A percentile compares a stretch with the other conserved stretches of the same genome.
Evolutionary conservation across 345 rosid species (phyloP).

Genomic region (Tarenaya hassleriana): DNA sequence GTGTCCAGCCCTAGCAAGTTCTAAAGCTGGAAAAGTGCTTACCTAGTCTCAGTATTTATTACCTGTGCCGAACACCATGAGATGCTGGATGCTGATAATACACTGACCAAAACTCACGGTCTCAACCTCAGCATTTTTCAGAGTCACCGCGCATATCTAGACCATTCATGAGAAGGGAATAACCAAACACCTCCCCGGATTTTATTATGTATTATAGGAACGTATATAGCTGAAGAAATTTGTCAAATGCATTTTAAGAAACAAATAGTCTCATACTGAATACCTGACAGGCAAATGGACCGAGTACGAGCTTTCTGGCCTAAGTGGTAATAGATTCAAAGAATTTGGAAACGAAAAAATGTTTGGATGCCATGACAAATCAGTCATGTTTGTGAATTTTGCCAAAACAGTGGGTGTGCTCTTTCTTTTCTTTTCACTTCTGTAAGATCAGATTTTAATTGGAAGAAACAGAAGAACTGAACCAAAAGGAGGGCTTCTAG

Average conservation of each 20-base stretch:
- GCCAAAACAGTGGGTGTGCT: background rate
- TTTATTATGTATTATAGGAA: slow-evolving; percentile 16
- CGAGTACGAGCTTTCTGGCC: slow-evolving; percentile 77
- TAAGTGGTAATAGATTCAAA: slow-evolving; percentile 42
- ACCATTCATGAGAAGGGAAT: slow-evolving; percentile 34
- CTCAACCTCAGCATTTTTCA: background rate
- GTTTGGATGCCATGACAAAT: slow-evolving; percentile 21
- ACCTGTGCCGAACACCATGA: too few relatives aligned
- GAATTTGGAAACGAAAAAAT: slow-evolving; percentile 62
- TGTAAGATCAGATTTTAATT: slow-evolving; percentile 55
- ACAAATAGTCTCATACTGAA: too few relatives aligned
- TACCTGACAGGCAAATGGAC: slow-evolving; percentile 53
- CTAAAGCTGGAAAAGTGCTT: too few relatives aligned
- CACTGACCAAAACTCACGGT: too few relatives aligned
- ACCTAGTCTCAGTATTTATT: too few relatives aligned
- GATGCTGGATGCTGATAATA: too few relatives aligned
- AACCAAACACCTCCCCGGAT: slow-evolving; percentile 7
- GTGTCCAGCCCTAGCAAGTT: too few relatives aligned
- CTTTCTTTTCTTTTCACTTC: slow-evolving; percentile 4
- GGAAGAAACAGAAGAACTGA: slow-evolving; percentile 54
- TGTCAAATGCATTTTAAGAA: too few relatives aligned
- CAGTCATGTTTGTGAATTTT: background rate
- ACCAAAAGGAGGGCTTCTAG: slow-evolving; percentile 37
- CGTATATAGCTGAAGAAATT: too few relatives aligned
- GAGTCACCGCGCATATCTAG: slow-evolving; percentile 30